Evolutionary conservation across 2,329 filamentous ascomycete species (phyloP).

Genomic region (Sarocladium kiliense): DNA sequence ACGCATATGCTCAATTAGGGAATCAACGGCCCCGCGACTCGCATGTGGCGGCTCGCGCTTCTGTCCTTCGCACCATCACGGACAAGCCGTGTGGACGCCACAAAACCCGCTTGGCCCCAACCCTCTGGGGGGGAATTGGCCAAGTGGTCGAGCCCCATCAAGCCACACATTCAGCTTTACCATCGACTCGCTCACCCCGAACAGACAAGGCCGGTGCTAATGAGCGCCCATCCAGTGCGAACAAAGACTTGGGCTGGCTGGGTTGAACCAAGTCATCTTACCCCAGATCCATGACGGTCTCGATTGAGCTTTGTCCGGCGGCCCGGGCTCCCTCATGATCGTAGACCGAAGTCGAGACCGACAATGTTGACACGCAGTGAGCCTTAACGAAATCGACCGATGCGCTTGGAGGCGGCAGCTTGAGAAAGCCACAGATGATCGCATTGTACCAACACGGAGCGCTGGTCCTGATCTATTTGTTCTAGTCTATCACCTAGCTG

Average conservation of each 20-base stretch:
- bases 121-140: background rate
- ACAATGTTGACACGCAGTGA: background rate
- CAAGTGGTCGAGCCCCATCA: constrained; percentile 6
- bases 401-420: background rate
- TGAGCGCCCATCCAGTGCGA: background rate
- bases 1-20: constrained; percentile 1
- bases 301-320: background rate
- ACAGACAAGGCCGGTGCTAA: background rate
- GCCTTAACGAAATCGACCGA: background rate
- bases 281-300: constrained; percentile 6
- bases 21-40: background rate
- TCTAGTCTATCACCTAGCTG: background rate
- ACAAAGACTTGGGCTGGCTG: background rate
- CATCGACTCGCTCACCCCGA: background rate
- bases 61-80: background rate
- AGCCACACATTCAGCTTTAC: constrained; percentile 5
- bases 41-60: constrained; percentile 2
- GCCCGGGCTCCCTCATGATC: background rate
- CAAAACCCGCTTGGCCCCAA: background rate
- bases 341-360: constrained; percentile 4
- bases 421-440: background rate
- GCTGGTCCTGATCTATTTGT: background rate
- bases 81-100: background rate
- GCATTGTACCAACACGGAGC: background rate
- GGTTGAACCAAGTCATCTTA: background rate